Base-by-base conservation (phyloP, 225 moss, liverwort and hornwort genomes). In the Lunularia cruciata region DNA sequence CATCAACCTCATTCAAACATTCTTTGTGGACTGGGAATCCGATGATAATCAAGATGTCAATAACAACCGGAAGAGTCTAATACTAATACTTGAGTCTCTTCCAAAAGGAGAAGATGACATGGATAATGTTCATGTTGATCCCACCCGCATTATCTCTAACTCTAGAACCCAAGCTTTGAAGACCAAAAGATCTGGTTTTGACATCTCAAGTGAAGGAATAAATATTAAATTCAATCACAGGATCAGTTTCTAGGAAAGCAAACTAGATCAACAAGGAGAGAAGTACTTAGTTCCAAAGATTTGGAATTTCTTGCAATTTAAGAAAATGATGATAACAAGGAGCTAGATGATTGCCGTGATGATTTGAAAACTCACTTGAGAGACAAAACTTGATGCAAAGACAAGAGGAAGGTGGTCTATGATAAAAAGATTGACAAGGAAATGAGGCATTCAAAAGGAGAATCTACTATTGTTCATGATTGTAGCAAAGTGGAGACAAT, bases 291-390 rank as follows among this genome's bases (percentile, higher is more conserved):
- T 75, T 51, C 45, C 16, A 68, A 69, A 73, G 68, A 63, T 14
- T 30, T 2, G 4, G 79, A 65, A 15, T 51, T 45, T n/a, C 13
- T 47, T 2, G 34, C 61, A 12, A 68, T 74, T n/a, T 59, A 75
- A 12, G 71, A 86, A 3, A 84, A 75, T 72, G 79, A 83, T n/a
- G 80, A 59, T 7, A 76, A 81, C 63, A 79, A 87, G 55, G 84
- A 75, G 22, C 46, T 86, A 53, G 86, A 87, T 83, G 81, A 87
- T 12, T 85, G 77, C 83, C 78, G 80, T 75, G 77, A 87, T 82
- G 84, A 83, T 27, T 75, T 86, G 19, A 91, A 86, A 76, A 33
- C 53, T 15, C 78, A 79, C 36, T 80, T 76, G 11, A 71, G 74
- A 69, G 81, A 84, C 51, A 88, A 76, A 48, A 43, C 47, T 5